phyloP scores from a whole-genome alignment of 345 rosid species.

The Eucalyptus tenuipes region DNA sequence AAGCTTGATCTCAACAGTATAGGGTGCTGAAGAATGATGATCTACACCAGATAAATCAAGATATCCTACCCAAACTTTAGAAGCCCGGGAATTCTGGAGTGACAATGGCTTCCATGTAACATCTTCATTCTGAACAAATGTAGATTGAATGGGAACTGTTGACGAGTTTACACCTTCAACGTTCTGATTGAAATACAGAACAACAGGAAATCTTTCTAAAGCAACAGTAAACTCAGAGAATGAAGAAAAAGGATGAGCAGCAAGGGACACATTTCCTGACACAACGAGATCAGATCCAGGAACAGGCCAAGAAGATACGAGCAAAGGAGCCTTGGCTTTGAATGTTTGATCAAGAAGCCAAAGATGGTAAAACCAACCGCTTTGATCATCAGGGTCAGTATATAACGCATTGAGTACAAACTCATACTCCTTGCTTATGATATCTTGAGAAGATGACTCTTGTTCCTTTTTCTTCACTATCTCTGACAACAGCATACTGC shows the following conservation, averaged over 20 bases:
- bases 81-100: slow-evolving; percentile 7
- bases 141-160: slow-evolving; percentile 32
- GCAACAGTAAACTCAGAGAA: slow-evolving; percentile 13
- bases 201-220: slow-evolving; percentile 44
- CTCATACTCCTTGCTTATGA: slow-evolving; percentile 57
- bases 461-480: slow-evolving; percentile 39
- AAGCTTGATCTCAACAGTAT: slow-evolving; percentile 37
- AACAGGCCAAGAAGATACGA: slow-evolving; percentile 77
- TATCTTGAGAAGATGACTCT: slow-evolving; percentile 40
- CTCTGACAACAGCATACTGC: slow-evolving; percentile 68
- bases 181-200: slow-evolving; percentile 68
- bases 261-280: slow-evolving; percentile 17
- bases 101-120: slow-evolving; percentile 60
- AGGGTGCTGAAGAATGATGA: slow-evolving; percentile 5
- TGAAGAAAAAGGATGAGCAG: slow-evolving; percentile 10
- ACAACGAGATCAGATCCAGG: slow-evolving; percentile 40
- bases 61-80: slow-evolving; percentile 63
- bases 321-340: slow-evolving; percentile 45
- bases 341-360: slow-evolving; percentile 93
- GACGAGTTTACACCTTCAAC: slow-evolving; percentile 65
- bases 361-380: slow-evolving; percentile 97
- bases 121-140: slow-evolving; percentile 15
- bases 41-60: slow-evolving; percentile 18
- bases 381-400: slow-evolving; percentile 86
- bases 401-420: slow-evolving; percentile 66